Percentiles rank a stretch among this genome's conserved stretches.
Evolutionary conservation across 140 eudicot genomes (phyloP).

Genomic region (Cichorium intybus): DNA sequence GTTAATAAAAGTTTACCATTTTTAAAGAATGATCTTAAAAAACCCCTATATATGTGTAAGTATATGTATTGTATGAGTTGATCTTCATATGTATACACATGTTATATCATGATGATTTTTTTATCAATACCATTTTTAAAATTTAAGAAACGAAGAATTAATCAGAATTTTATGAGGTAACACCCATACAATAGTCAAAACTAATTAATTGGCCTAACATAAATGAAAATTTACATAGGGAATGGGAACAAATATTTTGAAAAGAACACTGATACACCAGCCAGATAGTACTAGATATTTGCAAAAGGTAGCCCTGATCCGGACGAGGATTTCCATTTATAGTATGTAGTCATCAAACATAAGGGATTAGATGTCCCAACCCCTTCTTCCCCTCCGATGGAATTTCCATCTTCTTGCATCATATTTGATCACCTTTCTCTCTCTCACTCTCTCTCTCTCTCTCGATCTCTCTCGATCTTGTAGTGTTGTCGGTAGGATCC

Average conservation of each 20-base stretch:
- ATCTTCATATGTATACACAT: too few species aligned
- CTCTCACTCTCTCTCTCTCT: background rate
- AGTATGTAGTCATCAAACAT: constrained; percentile 31
- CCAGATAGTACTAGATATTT: constrained; percentile 22
- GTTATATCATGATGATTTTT: too few species aligned
- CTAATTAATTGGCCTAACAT: too few species aligned
- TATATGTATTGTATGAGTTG: too few species aligned
- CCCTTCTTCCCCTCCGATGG: constrained; percentile 10
- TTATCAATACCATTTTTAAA: too few species aligned
- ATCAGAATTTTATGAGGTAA: too few species aligned
- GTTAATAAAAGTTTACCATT: too few species aligned
- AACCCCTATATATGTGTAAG: too few species aligned
- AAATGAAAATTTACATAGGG: constrained; percentile 22
- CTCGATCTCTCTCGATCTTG: too few species aligned
- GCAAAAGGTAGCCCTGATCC: constrained; percentile 28
- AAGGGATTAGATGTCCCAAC: constrained; percentile 2
- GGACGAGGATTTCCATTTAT: constrained; percentile 23
- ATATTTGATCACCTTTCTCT: constrained; percentile 11
- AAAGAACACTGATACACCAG: constrained; percentile 21
- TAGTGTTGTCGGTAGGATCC: background rate
- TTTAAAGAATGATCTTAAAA: too few species aligned
- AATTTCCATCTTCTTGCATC: constrained; percentile 11
- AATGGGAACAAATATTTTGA: constrained; percentile 20
- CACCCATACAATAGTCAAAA: too few species aligned
- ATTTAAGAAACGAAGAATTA: too few species aligned